Evolutionary conservation across 345 rosid species (phyloP).

Genomic region (Arabis hirsuta): DNA sequence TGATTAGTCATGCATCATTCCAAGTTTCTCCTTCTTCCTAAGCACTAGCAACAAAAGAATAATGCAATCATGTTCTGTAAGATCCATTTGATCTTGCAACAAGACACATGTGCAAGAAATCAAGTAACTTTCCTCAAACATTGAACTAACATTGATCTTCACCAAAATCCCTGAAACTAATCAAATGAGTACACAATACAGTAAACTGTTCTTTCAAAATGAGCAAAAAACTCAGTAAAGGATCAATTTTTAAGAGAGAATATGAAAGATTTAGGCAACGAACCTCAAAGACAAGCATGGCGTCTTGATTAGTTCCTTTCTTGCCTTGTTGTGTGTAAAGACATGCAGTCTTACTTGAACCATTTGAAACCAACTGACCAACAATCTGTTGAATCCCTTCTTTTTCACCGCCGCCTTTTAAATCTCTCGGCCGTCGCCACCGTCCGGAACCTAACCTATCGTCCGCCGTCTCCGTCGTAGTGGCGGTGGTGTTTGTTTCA

Average conservation of each 20-base stretch:
- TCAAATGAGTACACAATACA: constrained; percentile 1
- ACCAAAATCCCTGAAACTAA: neutral
- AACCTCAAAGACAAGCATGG: constrained; percentile 98
- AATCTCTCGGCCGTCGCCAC: constrained; percentile 61
- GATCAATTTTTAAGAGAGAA: neutral
- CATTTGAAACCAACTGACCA: constrained; percentile 65
- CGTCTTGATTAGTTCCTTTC: constrained; percentile 97
- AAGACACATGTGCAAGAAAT: constrained; percentile 16
- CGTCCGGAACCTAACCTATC: constrained; percentile 45
- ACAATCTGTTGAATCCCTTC: constrained; percentile 53
- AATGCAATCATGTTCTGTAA: constrained; percentile 34
- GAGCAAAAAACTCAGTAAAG: neutral
- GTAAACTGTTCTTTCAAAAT: neutral
- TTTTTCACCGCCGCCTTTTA: constrained; percentile 42
- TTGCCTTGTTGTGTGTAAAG: constrained; percentile 93
- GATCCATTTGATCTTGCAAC: constrained; percentile 16
- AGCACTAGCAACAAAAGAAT: constrained; percentile 34
- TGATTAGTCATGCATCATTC: constrained; percentile 30
- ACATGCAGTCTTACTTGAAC: constrained; percentile 69
- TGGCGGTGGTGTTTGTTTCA: constrained; percentile 36
- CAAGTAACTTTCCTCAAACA: constrained; percentile 18
- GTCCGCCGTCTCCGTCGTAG: constrained; percentile 30
- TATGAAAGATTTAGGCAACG: constrained; percentile 29
- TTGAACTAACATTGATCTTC: neutral
- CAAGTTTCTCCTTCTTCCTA: constrained; percentile 35